Base-by-base conservation (phyloP, 441 rosid species). In the Pelargonium citronellum region DNA sequence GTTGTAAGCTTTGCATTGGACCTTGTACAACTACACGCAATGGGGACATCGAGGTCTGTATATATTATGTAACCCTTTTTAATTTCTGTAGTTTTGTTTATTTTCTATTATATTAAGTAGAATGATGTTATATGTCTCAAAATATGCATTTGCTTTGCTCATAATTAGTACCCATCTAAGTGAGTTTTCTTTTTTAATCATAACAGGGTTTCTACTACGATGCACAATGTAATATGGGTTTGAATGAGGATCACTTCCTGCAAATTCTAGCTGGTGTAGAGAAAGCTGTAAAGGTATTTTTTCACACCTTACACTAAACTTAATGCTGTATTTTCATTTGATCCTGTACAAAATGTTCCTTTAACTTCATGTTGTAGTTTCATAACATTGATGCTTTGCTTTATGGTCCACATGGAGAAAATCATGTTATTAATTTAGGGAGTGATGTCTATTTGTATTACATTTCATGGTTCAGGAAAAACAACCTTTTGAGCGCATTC, bases 401-500 rank as follows among this genome's bases (percentile, higher is more conserved):
- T 27, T 27, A 27, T 27, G 34, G 34, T 27, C 4, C 34, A 30
- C 37, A 30, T 30, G 37, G 37, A 30, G 37, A 30, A 30, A 3
- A 30, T 30, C 6, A 30, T 30, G 37, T 44, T 15, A 51, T 30
- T 30, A 30, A 30, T 30, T 30, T 30, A 0, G 37, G 37, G 37
- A 3, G 37, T 30, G 5, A 30, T 30, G 37, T 30, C 37, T 64
- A 24, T 15, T 57, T 67, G 34, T 19, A 30, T 16, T 68, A 11
- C 63, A 67, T 20, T 74, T 49, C 20, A 64, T 66, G 47, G 79
- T 78, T 62, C 83, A 92, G 99, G 91, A 86, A 76, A 90, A 83
- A 69, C 98, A 92, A 78, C 96, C 96, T 72, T 95, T 95, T 88
- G 98, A 92, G 78, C 91, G 98, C 72, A 91, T 95, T 84, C 97